Evolutionary conservation across 2,329 filamentous ascomycete genomes (phyloP).

Genomic region (Microdochium trichocladiopsis): DNA sequence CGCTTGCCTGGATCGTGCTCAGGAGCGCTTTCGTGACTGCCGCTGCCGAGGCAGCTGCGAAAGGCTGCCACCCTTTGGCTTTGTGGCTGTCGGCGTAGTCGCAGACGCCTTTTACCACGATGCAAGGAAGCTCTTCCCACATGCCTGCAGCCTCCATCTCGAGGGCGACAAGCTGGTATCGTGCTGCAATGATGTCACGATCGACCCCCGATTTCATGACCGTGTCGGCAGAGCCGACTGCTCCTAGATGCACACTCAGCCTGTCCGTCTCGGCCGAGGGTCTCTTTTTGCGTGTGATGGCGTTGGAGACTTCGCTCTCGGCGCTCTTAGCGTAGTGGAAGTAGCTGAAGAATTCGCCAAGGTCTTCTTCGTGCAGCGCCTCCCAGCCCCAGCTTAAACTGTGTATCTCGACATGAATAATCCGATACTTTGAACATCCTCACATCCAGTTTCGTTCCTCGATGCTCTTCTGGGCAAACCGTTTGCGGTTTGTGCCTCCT

Average conservation of each 20-base stretch:
- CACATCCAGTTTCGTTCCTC: too few relatives aligned
- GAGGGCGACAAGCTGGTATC: slow-evolving; percentile 16
- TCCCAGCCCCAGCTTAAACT: too few relatives aligned
- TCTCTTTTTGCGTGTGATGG: too few relatives aligned
- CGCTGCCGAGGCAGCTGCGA: slow-evolving; percentile 26
- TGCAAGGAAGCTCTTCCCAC: slow-evolving; percentile 17
- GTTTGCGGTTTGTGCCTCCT: too few relatives aligned
- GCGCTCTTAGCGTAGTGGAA: too few relatives aligned
- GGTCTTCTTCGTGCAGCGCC: too few relatives aligned
- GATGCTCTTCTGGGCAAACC: too few relatives aligned
- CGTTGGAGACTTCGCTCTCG: slow-evolving; percentile 3
- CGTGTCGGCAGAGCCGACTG: slow-evolving; percentile 21
- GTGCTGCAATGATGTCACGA: slow-evolving; percentile 14
- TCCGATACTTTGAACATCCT: too few relatives aligned
- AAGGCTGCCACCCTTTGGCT: slow-evolving; percentile 25
- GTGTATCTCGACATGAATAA: too few relatives aligned
- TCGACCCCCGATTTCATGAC: slow-evolving; percentile 23
- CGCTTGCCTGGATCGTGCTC: neutral
- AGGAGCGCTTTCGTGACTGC: slow-evolving; percentile 20
- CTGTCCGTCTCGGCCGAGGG: neutral
- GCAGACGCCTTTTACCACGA: slow-evolving; percentile 24
- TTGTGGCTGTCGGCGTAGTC: slow-evolving; percentile 33
- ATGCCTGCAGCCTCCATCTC: slow-evolving; percentile 27
- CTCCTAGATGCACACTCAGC: slow-evolving; percentile 1
- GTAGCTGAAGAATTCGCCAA: too few relatives aligned